phyloP scores from a whole-genome alignment of 306 rosid species.

The Corylus americana region DNA sequence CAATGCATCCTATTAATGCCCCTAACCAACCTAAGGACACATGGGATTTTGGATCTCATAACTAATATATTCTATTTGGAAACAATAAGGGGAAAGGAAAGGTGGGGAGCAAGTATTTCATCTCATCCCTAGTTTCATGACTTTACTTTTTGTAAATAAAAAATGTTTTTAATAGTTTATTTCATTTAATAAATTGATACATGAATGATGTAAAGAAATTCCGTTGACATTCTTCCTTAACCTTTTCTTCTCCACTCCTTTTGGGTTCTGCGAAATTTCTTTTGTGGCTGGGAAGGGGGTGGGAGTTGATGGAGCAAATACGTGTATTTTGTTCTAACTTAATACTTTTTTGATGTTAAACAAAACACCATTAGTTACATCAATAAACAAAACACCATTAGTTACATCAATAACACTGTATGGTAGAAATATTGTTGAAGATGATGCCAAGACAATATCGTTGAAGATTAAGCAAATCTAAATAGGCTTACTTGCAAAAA shows the following conservation, averaged over 20 bases:
- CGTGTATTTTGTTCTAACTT: neutral
- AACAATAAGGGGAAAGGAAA: neutral
- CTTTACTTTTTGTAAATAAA: neutral
- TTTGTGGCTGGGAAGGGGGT: neutral
- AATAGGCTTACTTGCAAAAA: neutral
- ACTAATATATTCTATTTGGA: neutral
- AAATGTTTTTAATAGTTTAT: neutral
- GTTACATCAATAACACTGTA: conserved; percentile 8
- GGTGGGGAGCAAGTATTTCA: neutral
- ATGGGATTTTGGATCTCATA: neutral
- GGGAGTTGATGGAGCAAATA: neutral
- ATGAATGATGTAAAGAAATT: neutral
- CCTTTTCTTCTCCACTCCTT: neutral
- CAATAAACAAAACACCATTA: neutral
- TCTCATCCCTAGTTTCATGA: neutral
- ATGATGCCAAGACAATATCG: conserved; percentile 6
- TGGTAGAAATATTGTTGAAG: neutral
- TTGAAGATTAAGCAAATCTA: conserved; percentile 9
- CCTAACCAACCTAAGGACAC: neutral
- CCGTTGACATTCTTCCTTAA: neutral
- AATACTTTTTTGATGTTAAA: neutral
- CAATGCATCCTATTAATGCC: neutral
- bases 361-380: neutral
- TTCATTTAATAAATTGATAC: neutral
- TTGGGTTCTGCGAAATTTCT: neutral